Percentiles rank a stretch among this genome's conserved stretches.
Evolutionary conservation across 352 stramenopile genomes (phyloP).

Genomic region (Pythium periplocum): DNA sequence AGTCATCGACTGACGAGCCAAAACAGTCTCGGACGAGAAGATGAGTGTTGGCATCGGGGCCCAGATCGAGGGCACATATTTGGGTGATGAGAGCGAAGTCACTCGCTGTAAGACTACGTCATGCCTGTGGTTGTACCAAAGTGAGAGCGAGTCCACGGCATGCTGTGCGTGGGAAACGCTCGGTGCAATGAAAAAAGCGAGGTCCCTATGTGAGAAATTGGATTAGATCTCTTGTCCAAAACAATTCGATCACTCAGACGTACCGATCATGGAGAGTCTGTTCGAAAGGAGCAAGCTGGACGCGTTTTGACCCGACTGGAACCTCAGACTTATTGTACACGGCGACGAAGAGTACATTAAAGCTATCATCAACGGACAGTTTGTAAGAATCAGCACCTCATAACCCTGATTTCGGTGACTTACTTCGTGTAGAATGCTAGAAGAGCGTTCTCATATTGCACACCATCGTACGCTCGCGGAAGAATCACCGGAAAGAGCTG

Average conservation of each 20-base stretch:
- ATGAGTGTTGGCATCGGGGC: conserved; percentile 21
- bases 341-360: conserved; percentile 36
- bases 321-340: conserved; percentile 28
- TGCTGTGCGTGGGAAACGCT: conserved; percentile 38
- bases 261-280: conserved; percentile 37
- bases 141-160: conserved; percentile 24
- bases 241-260: background rate
- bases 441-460: conserved; percentile 30
- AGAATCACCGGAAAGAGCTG: conserved; percentile 47
- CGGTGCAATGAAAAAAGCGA: conserved; percentile 45
- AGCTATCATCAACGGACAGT: conserved; percentile 16
- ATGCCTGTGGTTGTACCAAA: no score
- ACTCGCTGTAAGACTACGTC: no score
- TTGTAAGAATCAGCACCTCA: background rate
- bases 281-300: conserved; percentile 32
- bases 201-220: conserved; percentile 17
- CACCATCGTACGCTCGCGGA: conserved; percentile 31
- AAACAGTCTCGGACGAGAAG: conserved; percentile 40
- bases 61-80: no score
- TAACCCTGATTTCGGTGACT: conserved; percentile 1
- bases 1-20: conserved; percentile 40
- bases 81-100: no score
- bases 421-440: conserved; percentile 40
- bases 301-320: conserved; percentile 9
- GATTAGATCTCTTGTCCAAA: no score